Evolutionary conservation across 2,329 filamentous ascomycete species (phyloP), one percentile per base, ranked within the genome.

Genomic region (Phaeosphaeria sp.): DNA sequence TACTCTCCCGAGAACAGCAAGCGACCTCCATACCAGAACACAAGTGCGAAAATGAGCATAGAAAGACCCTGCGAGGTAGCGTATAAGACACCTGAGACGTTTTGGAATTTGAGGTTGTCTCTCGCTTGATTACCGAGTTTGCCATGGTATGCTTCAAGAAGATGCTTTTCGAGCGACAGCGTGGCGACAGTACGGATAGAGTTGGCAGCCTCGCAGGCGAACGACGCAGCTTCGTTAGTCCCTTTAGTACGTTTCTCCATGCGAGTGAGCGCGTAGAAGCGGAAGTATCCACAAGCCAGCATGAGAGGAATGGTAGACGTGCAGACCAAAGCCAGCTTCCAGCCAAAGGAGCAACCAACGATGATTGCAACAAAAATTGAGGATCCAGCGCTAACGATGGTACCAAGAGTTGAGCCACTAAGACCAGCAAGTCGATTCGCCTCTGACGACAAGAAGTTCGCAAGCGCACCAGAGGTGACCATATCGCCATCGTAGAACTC

Each of bases 111-210:
- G 46, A 97, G 76, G 61, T 90, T 93, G 47, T 82, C 82, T 45
- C 82, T 84, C 51, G 88, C 88, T 76, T 98, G 94, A 0, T 72
- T 72, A 0, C 84, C 86, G 13, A 98, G 85, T 42, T 91, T 89
- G 0, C 79, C 71, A 55, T 87, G 88, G 77, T 98, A 99, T 51
- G 89, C 83, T 3, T 77, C 69, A 66, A 92, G 85, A 1, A 98
- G 92, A 71, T 97, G 92, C 0, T 85, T 78, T 78, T 99, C 95
- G 7, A 94, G 88, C 0, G 93, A 97, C 39, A 98, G 84, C 2
- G 92, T 91, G 3, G 93, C 94, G n/a, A 98, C 94, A 3, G 95
- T 98, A 53, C 94, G 91, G 67, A 98, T 97, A 5, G 93, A 91
- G 1, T 91, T 93, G 22, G 95, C 96, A 44, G 94, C 93, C 77